Base-by-base conservation (phyloP, 2,329 filamentous ascomycete genomes). In the Cucurbitaria berberidis region DNA sequence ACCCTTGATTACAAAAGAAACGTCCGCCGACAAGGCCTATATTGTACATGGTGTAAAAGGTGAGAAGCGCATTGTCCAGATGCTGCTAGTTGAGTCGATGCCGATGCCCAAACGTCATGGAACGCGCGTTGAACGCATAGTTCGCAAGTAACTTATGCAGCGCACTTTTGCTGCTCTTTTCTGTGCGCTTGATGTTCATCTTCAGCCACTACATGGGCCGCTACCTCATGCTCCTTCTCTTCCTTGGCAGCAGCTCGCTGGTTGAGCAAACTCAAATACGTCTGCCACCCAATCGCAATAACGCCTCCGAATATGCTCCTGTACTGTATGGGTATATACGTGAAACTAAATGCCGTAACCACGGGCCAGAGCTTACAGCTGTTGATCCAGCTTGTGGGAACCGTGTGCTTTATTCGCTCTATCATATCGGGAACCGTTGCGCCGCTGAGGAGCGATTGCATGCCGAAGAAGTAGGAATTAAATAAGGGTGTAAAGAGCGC, bases 281-380 rank as follows among this genome's bases (percentile, higher is more conserved):
- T 92, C 82, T 96, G 93, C 93, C 93, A 97, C 0, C 89, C 90
- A 45, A 96, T 88, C 1, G 91, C 90, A 60, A 96, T 83, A 6
- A 89, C 77, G 1, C 90, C 74, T 32, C 89, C 86, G 63, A 96
- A 95, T 15, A 96, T 82, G 64, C 86, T 90, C 45, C 93, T 81
- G 74, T 91, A 93, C 68, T 93, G 86, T 42, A 91, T 80, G 22
- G 87, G 85, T 4, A 97, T 79, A 67, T 91, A 95, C n/a, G 89
- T 86, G 68, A 97, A 96, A 73, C 83, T 93, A 70, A 97, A 88
- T 0, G 91, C 91, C 13, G 89, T 96, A 15, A 96, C 89, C 0
- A 86, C 86, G 0, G 93, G 93, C 93, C 93, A 97, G 21, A 97
- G 75, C 77, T 96, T 96, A 73, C 87, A 86, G 55, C 88, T 90